phyloP scores from a whole-genome alignment of 2,329 filamentous ascomycete genomes.

The Fusarium goolgardi region DNA sequence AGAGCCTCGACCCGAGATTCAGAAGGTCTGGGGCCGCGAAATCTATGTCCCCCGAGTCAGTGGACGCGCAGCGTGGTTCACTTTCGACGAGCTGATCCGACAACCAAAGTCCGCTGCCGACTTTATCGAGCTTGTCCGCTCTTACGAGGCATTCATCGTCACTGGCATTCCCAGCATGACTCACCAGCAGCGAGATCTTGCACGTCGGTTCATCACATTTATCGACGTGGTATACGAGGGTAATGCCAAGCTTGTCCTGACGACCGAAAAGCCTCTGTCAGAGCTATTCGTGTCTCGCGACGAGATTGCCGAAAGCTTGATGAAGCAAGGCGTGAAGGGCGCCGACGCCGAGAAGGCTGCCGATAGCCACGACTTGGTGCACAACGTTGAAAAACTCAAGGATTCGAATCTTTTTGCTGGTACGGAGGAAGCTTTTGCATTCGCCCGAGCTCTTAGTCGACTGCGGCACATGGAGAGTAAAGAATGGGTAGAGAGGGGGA shows the following conservation, averaged over 20 bases:
- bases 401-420: constrained; percentile 88
- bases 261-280: constrained; percentile 83
- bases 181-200: constrained; percentile 84
- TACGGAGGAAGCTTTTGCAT: constrained; percentile 96
- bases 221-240: constrained; percentile 95
- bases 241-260: constrained; percentile 94
- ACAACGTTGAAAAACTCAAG: constrained; percentile 87
- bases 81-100: constrained; percentile 91
- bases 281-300: constrained; percentile 85
- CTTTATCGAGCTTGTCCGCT: constrained; percentile 89
- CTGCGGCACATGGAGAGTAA: constrained; percentile 92
- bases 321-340: constrained; percentile 60
- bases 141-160: constrained; percentile 92
- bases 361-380: constrained; percentile 83
- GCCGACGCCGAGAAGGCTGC: constrained; percentile 70
- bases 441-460: constrained; percentile 86
- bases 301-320: constrained; percentile 70
- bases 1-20: constrained; percentile 78
- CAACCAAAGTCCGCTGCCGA: constrained; percentile 91
- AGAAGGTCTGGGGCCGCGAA: constrained; percentile 92
- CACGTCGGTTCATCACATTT: constrained; percentile 94
- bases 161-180: constrained; percentile 95
- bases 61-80: constrained; percentile 89
- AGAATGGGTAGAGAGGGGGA: constrained; percentile 91
- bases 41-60: constrained; percentile 89